Conservation (phyloP, 169 alveolate genomes). For the Perkinsus chesapeaki region DNA sequence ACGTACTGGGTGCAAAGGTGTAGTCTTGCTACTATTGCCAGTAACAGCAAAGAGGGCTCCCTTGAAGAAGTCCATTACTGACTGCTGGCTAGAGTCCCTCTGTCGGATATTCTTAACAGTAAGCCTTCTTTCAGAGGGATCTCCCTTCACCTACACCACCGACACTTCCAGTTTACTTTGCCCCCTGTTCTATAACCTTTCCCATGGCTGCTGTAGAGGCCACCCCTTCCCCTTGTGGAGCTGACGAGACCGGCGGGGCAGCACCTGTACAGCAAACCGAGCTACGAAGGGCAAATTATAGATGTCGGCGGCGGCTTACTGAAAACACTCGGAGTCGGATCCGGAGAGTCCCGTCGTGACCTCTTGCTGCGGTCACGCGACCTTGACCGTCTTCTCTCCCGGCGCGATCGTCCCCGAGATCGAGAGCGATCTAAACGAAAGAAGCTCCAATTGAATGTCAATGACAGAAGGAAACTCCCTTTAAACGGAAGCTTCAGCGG, state of each 20-base stretch:
- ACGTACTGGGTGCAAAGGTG: neutral
- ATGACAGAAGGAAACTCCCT: too few species aligned
- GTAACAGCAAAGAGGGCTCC: constrained; percentile 11
- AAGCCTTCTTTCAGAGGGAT: neutral
- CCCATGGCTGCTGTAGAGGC: neutral
- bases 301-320: neutral
- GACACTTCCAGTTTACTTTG: neutral
- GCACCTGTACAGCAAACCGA: too few species aligned
- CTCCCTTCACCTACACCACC: neutral
- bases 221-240: neutral
- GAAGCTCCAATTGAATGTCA: too few species aligned
- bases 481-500: too few species aligned
- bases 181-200: neutral
- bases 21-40: neutral
- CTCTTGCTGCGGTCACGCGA: neutral
- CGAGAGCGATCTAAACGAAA: neutral
- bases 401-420: neutral
- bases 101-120: neutral
- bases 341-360: neutral
- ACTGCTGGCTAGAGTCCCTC: neutral
- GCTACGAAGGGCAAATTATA: neutral
- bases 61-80: constrained; percentile 11
- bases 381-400: constrained; percentile 3
- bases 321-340: neutral
- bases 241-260: neutral